phyloP scores from a whole-genome alignment of 495 filamentous ascomycete species.

The Daldinia bambusicola region DNA sequence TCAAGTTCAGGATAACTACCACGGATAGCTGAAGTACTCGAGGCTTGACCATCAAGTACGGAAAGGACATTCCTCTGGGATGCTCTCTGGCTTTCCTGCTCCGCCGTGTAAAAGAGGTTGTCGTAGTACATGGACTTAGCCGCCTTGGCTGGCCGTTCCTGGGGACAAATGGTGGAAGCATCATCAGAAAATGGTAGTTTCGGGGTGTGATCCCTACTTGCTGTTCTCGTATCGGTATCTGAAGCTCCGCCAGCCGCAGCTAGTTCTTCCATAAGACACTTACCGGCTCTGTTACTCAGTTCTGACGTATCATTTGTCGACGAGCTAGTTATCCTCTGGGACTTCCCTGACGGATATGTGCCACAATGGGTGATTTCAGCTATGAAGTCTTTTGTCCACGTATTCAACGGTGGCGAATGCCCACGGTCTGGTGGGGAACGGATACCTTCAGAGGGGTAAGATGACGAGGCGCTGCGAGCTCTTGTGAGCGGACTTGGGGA shows the following conservation, averaged over 20 bases:
- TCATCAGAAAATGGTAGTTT: constrained; percentile 27
- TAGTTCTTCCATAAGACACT: constrained; percentile 39
- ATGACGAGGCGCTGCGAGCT: constrained; percentile 41
- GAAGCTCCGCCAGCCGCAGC: constrained; percentile 31
- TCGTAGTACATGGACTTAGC: not conserved
- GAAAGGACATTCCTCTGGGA: constrained; percentile 1
- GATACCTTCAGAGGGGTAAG: constrained; percentile 49
- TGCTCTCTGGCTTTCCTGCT: not conserved
- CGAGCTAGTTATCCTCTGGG: constrained; percentile 9
- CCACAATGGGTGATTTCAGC: constrained; percentile 31
- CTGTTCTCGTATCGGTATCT: constrained; percentile 37
- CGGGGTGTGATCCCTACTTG: constrained; percentile 18
- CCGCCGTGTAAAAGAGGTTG: not conserved
- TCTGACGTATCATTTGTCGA: constrained; percentile 14
- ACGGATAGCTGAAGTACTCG: constrained; percentile 36
- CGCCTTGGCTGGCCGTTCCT: not conserved
- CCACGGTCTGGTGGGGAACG: constrained; percentile 33
- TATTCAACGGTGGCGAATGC: constrained; percentile 35
- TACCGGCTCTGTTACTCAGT: constrained; percentile 6
- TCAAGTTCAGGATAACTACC: constrained; percentile 31
- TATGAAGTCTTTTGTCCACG: constrained; percentile 24
- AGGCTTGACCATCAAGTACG: constrained; percentile 26
- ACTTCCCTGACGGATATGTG: constrained; percentile 13
- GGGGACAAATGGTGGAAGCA: constrained; percentile 6
- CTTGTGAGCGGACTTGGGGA: constrained; percentile 10